These are phyloP conservation scores for Arthonia radiata DNA, from an alignment of 495 filamentous ascomycete species.

Conservation along the genomic window DNA sequence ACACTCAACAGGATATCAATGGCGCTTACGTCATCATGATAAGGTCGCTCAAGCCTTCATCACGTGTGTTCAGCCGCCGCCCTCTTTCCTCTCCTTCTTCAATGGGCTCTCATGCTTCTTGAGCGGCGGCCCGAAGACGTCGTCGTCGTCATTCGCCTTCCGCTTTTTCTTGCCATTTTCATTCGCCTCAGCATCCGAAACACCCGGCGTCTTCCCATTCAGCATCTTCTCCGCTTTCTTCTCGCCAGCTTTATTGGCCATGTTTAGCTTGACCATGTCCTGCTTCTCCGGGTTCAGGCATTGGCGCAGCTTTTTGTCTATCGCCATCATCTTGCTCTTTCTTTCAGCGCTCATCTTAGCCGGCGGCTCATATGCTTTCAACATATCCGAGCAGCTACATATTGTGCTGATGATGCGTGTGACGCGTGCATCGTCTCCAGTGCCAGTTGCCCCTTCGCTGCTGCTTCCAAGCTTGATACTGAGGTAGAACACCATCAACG, in stretches of 20 bases:
- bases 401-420: slow-evolving; percentile 3
- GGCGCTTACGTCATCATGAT: too few relatives aligned
- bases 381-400: slow-evolving; percentile 22
- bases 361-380: slow-evolving; percentile 7
- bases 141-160: too few relatives aligned
- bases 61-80: too few relatives aligned
- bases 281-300: slow-evolving; percentile 47
- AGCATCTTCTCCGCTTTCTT: slow-evolving; percentile 25
- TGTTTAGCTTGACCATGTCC: slow-evolving; percentile 33
- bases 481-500: slow-evolving; percentile 47
- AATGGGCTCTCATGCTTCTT: too few relatives aligned
- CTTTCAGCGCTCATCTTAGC: slow-evolving; percentile 19
- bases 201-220: slow-evolving; percentile 11
- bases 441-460: not conserved
- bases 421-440: not conserved
- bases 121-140: too few relatives aligned
- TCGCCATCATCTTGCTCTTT: slow-evolving; percentile 22
- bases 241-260: too few relatives aligned
- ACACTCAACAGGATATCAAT: too few relatives aligned
- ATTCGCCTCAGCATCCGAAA: slow-evolving; percentile 11
- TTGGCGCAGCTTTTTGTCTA: slow-evolving; percentile 43
- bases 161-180: slow-evolving; percentile 30
- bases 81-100: too few relatives aligned
- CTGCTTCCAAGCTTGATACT: slow-evolving; percentile 32
- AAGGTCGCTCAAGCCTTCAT: too few relatives aligned